A percentile compares a stretch with the other conserved stretches of the same genome.
phyloP scores from a whole-genome alignment of 2,329 filamentous ascomycete species.

The Neonectria sp. region DNA sequence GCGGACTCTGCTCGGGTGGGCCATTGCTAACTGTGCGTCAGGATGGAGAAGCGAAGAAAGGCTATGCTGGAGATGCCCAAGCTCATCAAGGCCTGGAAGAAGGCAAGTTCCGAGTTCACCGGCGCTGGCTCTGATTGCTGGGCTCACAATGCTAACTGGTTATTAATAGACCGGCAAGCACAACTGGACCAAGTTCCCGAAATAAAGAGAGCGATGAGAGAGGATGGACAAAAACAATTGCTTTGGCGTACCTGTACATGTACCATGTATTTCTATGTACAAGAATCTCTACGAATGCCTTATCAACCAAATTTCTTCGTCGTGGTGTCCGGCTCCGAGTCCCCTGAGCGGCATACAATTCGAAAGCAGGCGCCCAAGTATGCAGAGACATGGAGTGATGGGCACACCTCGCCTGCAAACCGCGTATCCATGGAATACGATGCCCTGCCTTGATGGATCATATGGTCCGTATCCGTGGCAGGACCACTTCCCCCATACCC shows the following conservation, averaged over 20 bases:
- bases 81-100: slow-evolving; percentile 93
- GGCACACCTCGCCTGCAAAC: not conserved
- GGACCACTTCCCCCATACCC: not conserved
- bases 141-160: slow-evolving; percentile 52
- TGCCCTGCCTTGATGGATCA: not conserved
- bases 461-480: not conserved
- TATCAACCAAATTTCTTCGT: slow-evolving; percentile 23
- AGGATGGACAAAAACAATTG: slow-evolving; percentile 34
- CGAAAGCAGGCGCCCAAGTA: too few relatives aligned
- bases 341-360: not conserved
- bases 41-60: slow-evolving; percentile 88
- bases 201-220: slow-evolving; percentile 56
- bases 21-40: slow-evolving; percentile 52
- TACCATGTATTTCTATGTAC: slow-evolving; percentile 53
- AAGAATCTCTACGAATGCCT: slow-evolving; percentile 38
- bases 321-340: not conserved
- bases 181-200: slow-evolving; percentile 72
- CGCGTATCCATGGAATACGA: not conserved
- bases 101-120: slow-evolving; percentile 67
- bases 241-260: slow-evolving; percentile 49
- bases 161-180: slow-evolving; percentile 64
- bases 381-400: too few relatives aligned
- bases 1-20: not conserved
- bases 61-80: slow-evolving; percentile 97
- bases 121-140: not conserved